phyloP scores from a whole-genome alignment of 139 green algal species.

The Chlamydomonas sp. region DNA sequence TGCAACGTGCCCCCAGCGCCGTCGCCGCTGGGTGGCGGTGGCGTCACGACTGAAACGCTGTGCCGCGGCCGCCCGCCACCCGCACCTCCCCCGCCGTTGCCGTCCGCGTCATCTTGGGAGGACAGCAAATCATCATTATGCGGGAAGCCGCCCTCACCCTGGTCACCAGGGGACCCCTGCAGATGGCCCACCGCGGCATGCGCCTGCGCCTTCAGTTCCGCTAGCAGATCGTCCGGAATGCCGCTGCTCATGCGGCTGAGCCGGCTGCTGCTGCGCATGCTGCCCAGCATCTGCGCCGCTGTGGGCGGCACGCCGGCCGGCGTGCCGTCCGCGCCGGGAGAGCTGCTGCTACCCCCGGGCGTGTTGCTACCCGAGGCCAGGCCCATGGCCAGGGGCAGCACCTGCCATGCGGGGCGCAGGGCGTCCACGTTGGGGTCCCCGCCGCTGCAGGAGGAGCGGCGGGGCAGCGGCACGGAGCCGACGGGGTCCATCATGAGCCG shows the following conservation, averaged over 20 bases:
- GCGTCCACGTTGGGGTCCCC: conserved; percentile 22
- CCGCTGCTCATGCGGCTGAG: conserved; percentile 38
- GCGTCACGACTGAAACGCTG: background rate
- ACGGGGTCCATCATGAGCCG: background rate
- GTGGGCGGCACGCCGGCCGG: background rate
- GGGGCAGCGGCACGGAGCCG: conserved; percentile 26
- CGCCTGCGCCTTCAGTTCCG: conserved; percentile 23
- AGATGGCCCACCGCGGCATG: conserved; percentile 20
- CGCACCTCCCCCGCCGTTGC: no score
- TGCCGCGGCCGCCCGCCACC: no score
- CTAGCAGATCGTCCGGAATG: conserved; percentile 36
- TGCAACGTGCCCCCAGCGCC: conserved; percentile 22
- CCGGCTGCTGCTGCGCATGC: conserved; percentile 21
- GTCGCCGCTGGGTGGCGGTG: background rate
- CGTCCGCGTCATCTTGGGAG: background rate
- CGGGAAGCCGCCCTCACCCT: no score
- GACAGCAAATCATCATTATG: background rate
- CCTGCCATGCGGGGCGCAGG: conserved; percentile 29
- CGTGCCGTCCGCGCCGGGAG: background rate
- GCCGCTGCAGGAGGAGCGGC: background rate
- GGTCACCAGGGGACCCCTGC: background rate
- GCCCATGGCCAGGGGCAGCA: conserved; percentile 10
- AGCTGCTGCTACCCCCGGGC: background rate
- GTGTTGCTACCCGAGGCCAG: background rate
- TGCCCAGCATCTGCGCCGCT: conserved; percentile 1